phyloP scores from a whole-genome alignment of 306 rosid genomes.

The Quercus aquifolioides region DNA sequence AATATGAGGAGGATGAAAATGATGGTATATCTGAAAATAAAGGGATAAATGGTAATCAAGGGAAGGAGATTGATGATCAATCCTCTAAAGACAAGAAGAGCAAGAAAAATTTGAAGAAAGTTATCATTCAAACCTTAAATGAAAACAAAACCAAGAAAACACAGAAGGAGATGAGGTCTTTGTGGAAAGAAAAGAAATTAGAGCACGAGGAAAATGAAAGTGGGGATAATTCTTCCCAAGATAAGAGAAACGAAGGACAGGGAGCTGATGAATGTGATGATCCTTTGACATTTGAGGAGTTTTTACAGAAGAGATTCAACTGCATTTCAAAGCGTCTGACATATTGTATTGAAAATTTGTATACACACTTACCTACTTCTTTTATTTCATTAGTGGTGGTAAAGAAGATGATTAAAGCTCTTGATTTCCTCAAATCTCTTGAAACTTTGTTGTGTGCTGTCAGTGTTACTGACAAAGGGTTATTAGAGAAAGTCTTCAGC shows the following conservation, averaged over 20 bases:
- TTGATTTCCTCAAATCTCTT: slow-evolving; percentile 19
- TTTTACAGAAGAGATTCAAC: slow-evolving; percentile 12
- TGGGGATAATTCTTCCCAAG: neutral
- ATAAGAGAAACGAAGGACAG: neutral
- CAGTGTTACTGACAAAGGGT: slow-evolving; percentile 2
- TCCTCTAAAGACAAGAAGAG: neutral
- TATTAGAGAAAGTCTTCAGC: neutral
- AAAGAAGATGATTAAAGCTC: slow-evolving; percentile 28
- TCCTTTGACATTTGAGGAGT: slow-evolving; percentile 26
- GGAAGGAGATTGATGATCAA: neutral
- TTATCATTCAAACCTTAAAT: neutral
- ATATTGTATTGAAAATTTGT: slow-evolving; percentile 13
- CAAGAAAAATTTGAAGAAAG: slow-evolving; percentile 14
- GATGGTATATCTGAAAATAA: neutral
- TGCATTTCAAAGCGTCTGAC: slow-evolving; percentile 9
- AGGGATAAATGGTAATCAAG: neutral
- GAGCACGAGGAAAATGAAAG: neutral
- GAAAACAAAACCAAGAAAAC: slow-evolving; percentile 11
- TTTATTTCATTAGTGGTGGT: slow-evolving; percentile 20
- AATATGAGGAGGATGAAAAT: neutral
- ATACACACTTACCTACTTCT: slow-evolving; percentile 49
- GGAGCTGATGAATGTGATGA: neutral
- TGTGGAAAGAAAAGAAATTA: neutral
- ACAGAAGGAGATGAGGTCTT: neutral
- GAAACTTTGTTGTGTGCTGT: slow-evolving; percentile 8